Conservation (phyloP, 1,284 basidiomycete species). For the Apiotrichum siamense region DNA sequence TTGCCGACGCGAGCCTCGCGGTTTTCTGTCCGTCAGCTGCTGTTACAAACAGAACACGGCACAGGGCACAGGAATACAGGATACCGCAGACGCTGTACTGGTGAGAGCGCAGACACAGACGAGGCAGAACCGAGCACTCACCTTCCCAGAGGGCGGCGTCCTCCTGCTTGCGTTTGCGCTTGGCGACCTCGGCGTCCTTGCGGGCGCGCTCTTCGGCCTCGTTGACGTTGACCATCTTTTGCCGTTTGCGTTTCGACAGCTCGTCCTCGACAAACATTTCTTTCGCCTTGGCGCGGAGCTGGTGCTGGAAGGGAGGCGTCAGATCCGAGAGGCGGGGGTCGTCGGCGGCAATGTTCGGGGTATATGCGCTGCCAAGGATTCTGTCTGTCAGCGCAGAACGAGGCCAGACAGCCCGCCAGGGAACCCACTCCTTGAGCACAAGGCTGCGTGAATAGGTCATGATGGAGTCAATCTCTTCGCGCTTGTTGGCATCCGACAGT, state of each 20-base stretch:
- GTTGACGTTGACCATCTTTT: conserved; percentile 52
- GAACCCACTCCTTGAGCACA: conserved; percentile 42
- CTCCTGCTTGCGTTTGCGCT: conserved; percentile 50
- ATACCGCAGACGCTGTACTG: conserved; percentile 3
- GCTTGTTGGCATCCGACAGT: conserved; percentile 35
- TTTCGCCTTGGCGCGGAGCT: conserved; percentile 50
- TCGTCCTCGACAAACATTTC: conserved; percentile 56
- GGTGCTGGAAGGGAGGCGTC: conserved; percentile 47
- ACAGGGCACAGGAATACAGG: not conserved
- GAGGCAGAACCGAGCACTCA: too few species aligned
- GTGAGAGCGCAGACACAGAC: conserved; percentile 6
- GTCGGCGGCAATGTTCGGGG: conserved; percentile 45
- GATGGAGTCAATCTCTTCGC: conserved; percentile 45
- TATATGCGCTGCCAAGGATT: conserved; percentile 34
- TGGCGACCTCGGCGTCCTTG: conserved; percentile 48
- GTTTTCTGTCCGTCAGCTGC: conserved; percentile 29
- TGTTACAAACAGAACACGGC: too few species aligned
- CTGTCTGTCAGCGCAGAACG: conserved; percentile 15
- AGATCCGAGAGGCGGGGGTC: conserved; percentile 46
- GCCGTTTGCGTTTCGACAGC: conserved; percentile 38
- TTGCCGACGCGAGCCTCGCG: conserved; percentile 41
- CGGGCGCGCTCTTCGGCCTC: conserved; percentile 53
- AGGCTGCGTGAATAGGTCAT: conserved; percentile 42
- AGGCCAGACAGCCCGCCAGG: not conserved
- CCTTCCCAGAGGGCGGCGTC: conserved; percentile 53